phyloP scores from a whole-genome alignment of 2,329 filamentous ascomycete species.

The Botrytis aclada region DNA sequence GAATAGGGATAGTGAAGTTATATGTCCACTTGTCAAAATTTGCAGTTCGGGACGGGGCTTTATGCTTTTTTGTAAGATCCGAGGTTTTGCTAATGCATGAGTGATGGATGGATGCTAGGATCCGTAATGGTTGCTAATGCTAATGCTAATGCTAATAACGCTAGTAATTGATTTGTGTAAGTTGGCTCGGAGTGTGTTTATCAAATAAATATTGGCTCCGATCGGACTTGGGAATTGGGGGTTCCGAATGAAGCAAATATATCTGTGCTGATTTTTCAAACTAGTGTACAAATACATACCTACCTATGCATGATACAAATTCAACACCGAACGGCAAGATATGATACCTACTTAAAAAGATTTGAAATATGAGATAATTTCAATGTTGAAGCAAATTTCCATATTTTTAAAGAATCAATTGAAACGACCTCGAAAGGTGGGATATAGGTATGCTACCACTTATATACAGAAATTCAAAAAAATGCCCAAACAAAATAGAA shows the following conservation, averaged over 20 bases:
- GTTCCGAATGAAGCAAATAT: not conserved
- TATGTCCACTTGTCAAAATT: not conserved
- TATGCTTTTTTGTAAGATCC: not conserved
- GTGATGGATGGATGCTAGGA: not conserved
- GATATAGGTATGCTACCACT: not conserved
- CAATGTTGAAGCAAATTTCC: not conserved
- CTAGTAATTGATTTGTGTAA: not conserved
- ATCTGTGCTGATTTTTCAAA: not conserved
- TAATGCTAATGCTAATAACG: not conserved
- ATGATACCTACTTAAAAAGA: not conserved
- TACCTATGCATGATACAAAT: not conserved
- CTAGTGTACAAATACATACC: not conserved
- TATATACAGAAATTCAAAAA: not conserved
- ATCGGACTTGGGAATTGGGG: not conserved
- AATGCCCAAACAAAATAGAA: not conserved
- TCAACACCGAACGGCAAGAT: not conserved
- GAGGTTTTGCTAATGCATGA: not conserved
- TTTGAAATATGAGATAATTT: not conserved
- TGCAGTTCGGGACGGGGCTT: not conserved
- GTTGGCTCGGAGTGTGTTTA: not conserved
- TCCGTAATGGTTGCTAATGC: not conserved
- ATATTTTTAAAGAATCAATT: not conserved
- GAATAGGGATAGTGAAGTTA: not conserved
- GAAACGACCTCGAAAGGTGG: not conserved
- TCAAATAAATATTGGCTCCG: not conserved